Evolutionary conservation across 1,284 basidiomycete genomes (phyloP), one percentile per base, ranked within the genome.

Genomic region (Heterobasidion annosum): DNA sequence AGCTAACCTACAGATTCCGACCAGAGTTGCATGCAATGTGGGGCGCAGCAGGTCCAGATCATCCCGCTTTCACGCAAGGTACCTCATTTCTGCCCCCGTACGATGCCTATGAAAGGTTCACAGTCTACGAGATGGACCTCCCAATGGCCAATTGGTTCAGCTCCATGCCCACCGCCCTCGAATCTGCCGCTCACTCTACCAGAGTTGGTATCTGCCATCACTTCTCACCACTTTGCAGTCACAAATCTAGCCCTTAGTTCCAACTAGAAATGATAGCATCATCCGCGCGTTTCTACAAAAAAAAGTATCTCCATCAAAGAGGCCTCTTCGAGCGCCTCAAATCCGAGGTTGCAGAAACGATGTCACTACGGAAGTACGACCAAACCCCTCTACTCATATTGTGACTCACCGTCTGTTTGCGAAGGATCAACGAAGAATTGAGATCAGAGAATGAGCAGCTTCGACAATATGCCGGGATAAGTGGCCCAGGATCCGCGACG

Each of bases 91-190:
- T 49, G 55, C 40, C 12, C 6, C 8, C 49, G 13, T 19, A 48
- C 35, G 12, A 43, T 52, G 40, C 12, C 18, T 48, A 32, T 18
- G 42, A 45, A 46, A 52, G 52, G 45, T 1, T 40, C 16, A 34
- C 42, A 33, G 2, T 9, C 15, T n/a, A 13, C 15, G 60, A 91
- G 88, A 77, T 91, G 77, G 85, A 87, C 8, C 68, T 76, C 2
- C 87, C 88, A 0, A 86, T 91, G 82, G 79, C 83, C 5, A 77
- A 84, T 25, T 91, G 88, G 88, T 91, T 91, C 69, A 73, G 73
- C 12, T 77, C 80, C 40, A 66, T 86, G 10, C 79, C 86, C 10
- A 69, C 73, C 54, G 69, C 78, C 3, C 68, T 90, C 34, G 86
- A 91, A 62, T 65, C 75, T 16, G 66, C 86, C 19, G 80, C 84